Conservation (phyloP, 2,329 filamentous ascomycete genomes). For the Didymosphaeria variabile region DNA sequence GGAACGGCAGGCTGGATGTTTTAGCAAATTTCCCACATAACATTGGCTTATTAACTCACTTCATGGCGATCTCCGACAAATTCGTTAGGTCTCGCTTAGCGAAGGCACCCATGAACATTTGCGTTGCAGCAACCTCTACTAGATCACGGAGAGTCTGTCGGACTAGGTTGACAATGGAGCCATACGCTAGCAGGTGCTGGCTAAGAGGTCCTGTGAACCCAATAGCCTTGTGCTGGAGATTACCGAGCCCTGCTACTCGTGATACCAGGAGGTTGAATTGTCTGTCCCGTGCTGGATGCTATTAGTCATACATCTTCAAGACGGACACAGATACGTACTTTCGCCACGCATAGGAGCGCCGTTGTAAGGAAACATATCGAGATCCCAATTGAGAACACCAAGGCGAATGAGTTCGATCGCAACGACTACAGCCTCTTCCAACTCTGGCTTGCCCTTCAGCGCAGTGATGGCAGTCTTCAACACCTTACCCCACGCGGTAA, state of each 20-base stretch:
- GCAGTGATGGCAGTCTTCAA: conserved; percentile 74
- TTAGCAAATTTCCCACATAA: conserved; percentile 48
- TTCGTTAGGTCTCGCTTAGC: conserved; percentile 71
- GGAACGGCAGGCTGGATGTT: conserved; percentile 66
- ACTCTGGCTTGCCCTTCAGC: conserved; percentile 64
- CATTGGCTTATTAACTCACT: conserved; percentile 62
- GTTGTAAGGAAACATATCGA: conserved; percentile 67
- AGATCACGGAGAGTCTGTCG: conserved; percentile 83
- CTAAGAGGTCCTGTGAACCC: conserved; percentile 96
- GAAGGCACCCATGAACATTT: conserved; percentile 83
- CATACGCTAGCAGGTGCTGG: conserved; percentile 86
- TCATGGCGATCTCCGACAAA: conserved; percentile 72
- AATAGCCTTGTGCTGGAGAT: conserved; percentile 81
- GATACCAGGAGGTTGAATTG: conserved; percentile 82
- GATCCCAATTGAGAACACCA: conserved; percentile 76
- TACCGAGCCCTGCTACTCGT: conserved; percentile 83
- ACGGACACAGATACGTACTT: conserved; percentile 32
- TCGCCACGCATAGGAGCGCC: conserved; percentile 67
- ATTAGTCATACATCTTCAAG: conserved; percentile 25
- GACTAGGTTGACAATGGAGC: conserved; percentile 81
- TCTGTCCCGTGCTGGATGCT: conserved; percentile 72
- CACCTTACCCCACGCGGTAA: conserved; percentile 83
- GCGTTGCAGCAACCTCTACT: conserved; percentile 80
- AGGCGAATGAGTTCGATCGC: conserved; percentile 86
- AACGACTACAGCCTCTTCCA: conserved; percentile 82